Conservation (phyloP, 257 asterid species). For the Scutellaria minor region DNA sequence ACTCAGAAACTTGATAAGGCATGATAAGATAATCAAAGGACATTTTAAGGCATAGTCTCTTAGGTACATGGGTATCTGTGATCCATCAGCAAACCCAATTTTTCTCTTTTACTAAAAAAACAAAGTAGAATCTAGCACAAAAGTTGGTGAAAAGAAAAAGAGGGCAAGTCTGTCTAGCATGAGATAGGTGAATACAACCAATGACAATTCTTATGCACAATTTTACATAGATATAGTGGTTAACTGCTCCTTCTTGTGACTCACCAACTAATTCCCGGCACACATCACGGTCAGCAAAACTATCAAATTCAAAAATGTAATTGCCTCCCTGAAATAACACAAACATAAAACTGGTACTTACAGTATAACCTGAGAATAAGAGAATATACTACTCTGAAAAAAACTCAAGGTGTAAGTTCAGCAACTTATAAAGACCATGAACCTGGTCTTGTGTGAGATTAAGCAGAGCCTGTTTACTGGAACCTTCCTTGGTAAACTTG, state of each 20-base stretch:
- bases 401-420: constrained; percentile 18
- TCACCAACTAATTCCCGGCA: constrained; percentile 93
- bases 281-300: constrained; percentile 81
- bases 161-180: neutral
- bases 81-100: constrained; percentile 11
- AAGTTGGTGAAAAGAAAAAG: neutral
- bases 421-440: constrained; percentile 27
- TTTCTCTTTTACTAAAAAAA: constrained; percentile 17
- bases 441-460: constrained; percentile 81
- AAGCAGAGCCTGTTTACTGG: constrained; percentile 78
- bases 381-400: constrained; percentile 3
- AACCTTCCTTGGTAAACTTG: constrained; percentile 75
- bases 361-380: constrained; percentile 21
- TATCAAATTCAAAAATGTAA: constrained; percentile 80
- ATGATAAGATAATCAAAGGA: neutral
- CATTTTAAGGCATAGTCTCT: neutral
- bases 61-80: constrained; percentile 8
- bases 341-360: constrained; percentile 27
- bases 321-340: constrained; percentile 62
- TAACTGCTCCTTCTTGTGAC: constrained; percentile 35
- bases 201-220: constrained; percentile 11
- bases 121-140: constrained; percentile 1
- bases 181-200: constrained; percentile 19
- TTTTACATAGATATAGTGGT: constrained; percentile 12
- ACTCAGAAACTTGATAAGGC: constrained; percentile 22